Evolutionary conservation across 2,329 filamentous ascomycete genomes (phyloP), one percentile per base, ranked within the genome.

Genomic region (Fonsecaea multimorphosa): DNA sequence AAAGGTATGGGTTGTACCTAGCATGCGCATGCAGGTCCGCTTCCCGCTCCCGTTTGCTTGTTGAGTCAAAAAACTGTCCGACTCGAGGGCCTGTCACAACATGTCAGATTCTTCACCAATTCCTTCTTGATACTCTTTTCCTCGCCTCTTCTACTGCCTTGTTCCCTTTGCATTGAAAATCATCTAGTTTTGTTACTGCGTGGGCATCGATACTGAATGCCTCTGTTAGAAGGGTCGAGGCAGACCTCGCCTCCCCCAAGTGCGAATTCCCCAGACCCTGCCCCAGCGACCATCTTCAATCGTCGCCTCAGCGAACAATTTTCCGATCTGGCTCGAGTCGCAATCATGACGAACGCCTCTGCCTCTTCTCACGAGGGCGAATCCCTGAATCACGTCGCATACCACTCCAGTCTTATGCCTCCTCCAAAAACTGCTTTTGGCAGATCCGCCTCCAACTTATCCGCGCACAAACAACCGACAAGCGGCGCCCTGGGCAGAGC

Each of bases 401-500:
- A 71, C 27, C 68, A 70, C 34, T 61, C 65, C 38, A 66, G 60
- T 55, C 63, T 72, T 11, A 72, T 68, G 63, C 70, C 70, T 55
- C 70, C 71, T 12, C 55, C 68, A 11, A 71, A 65, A 32, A 61
- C 63, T 16, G 61, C 63, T 2, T 69, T 68, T 57, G 69, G 69
- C 11, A 64, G 70, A 55, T 65, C 66, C 5, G 56, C 61, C 22
- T 38, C 61, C 36, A 56, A 46, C 31, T 29, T 51, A 14, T 16
- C 55, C 52, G 14, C 63, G 19, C 51, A 49, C 56, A 71, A 69
- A 55, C 58, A 34, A 57, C 54, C 63, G 14, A 12, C 64, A 22
- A 76, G 81, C 74, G 29, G 3, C 8, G 82, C 82, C 72, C 80
- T 85, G 72, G 84, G 85, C 66, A 76, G 74, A 59, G 84, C 86